Conservation (phyloP, 352 stramenopile genomes). For the Phytophthora syringae region DNA sequence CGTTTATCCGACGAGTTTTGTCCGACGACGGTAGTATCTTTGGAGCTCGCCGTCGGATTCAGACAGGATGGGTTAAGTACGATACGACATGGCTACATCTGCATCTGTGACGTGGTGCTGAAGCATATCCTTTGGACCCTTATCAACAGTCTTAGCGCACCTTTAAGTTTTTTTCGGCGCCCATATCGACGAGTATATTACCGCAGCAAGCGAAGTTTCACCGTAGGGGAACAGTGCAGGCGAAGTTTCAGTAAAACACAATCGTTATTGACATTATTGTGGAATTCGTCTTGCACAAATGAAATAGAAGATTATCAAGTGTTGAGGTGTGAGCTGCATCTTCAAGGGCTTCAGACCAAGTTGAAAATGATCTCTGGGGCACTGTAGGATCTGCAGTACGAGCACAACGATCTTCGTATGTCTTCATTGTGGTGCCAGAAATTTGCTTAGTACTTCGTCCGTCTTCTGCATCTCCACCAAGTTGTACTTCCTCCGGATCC, state of each 20-base stretch:
- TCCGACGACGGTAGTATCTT: too few species aligned
- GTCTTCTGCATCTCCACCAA: constrained; percentile 1
- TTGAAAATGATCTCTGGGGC: too few species aligned
- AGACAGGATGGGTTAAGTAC: too few species aligned
- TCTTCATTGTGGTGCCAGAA: background rate
- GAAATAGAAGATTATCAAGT: background rate
- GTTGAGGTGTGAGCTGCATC: constrained; percentile 1
- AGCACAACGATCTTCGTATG: too few species aligned
- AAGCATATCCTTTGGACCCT: background rate
- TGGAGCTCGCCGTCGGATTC: too few species aligned
- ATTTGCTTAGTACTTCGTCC: constrained; percentile 1
- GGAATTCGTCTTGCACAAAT: background rate
- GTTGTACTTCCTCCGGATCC: too few species aligned
- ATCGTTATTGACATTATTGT: background rate
- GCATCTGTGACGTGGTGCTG: too few species aligned
- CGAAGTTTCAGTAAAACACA: background rate
- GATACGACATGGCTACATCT: too few species aligned
- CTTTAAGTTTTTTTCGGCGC: background rate
- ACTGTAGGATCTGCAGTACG: too few species aligned
- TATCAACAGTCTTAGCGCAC: background rate
- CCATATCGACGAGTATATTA: background rate
- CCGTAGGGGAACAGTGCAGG: too few species aligned
- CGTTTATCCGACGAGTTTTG: background rate
- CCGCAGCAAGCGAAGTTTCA: background rate
- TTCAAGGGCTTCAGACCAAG: too few species aligned